Percentiles rank a stretch among this genome's conserved stretches.
Evolutionary conservation across 148 eudicot genomes (phyloP).

Genomic region (Rhododendron molle): DNA sequence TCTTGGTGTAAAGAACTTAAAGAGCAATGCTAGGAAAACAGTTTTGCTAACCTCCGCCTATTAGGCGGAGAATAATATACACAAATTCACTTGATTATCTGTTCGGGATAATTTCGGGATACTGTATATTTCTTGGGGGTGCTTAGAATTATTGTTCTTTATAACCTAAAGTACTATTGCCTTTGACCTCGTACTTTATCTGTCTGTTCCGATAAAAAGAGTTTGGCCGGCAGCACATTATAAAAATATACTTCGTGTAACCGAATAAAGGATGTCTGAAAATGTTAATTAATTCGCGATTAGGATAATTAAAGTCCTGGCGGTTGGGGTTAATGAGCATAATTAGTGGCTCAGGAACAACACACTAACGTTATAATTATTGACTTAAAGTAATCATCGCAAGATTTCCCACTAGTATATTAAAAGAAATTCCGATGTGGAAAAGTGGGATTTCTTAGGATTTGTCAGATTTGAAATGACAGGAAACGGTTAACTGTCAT

Average conservation of each 20-base stretch:
- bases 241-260: neutral
- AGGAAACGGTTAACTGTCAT: neutral
- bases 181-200: neutral
- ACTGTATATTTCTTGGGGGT: no score
- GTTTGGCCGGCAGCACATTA: neutral
- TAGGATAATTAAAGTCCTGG: neutral
- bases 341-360: neutral
- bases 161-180: neutral
- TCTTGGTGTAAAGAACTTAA: no score
- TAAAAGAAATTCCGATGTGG: neutral
- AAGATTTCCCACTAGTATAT: neutral
- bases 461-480: slow-evolving; percentile 5
- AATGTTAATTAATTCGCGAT: neutral
- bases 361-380: neutral
- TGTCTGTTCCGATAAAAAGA: neutral
- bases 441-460: neutral
- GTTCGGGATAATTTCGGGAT: no score
- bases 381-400: neutral
- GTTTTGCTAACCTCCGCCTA: no score
- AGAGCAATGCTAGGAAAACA: no score
- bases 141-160: neutral
- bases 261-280: neutral
- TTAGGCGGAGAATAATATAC: no score
- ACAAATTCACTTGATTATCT: no score
- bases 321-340: neutral